Percentiles rank a stretch among this genome's conserved stretches.
Conservation (phyloP, 164 flowering plant genomes). For the Sedum album region DNA sequence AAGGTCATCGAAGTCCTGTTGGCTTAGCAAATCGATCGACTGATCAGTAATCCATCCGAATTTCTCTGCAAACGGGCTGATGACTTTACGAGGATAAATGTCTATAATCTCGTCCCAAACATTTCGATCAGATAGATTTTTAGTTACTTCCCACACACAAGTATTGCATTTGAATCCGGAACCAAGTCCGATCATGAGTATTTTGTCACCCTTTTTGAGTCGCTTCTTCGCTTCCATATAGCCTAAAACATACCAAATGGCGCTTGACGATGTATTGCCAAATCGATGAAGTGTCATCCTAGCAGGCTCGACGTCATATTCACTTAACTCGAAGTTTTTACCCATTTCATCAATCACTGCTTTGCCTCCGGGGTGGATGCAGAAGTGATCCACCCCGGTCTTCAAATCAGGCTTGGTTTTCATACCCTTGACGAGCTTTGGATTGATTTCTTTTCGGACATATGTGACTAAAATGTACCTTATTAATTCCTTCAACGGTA, state of each 20-base stretch:
- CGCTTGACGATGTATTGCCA: slow-evolving; percentile 7
- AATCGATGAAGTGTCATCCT: slow-evolving; percentile 10
- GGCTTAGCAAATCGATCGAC: background rate
- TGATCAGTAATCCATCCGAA: slow-evolving; percentile 6
- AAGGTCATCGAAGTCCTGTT: background rate
- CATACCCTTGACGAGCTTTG: slow-evolving; percentile 1
- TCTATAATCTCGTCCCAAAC: slow-evolving; percentile 9
- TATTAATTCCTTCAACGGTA: slow-evolving; percentile 1
- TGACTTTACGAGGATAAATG: background rate
- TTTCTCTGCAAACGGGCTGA: background rate
- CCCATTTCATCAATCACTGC: slow-evolving; percentile 7
- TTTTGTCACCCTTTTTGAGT: slow-evolving; percentile 4
- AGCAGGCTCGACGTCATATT: slow-evolving; percentile 6
- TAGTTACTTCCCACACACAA: background rate
- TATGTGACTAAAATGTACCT: slow-evolving; percentile 1
- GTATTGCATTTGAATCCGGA: slow-evolving; percentile 9
- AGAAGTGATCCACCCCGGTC: slow-evolving; percentile 7
- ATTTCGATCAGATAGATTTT: background rate
- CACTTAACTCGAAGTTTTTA: slow-evolving; percentile 4
- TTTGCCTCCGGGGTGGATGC: slow-evolving; percentile 10
- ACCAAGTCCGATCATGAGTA: slow-evolving; percentile 7
- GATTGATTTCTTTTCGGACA: background rate
- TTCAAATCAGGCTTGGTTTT: slow-evolving; percentile 2
- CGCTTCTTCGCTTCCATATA: slow-evolving; percentile 10
- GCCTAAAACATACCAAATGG: slow-evolving; percentile 4